A percentile compares a stretch with the other conserved stretches of the same genome.
These are phyloP conservation scores for Pouteria glomerata DNA, from an alignment of 148 eudicot species.

Conservation along the genomic window DNA sequence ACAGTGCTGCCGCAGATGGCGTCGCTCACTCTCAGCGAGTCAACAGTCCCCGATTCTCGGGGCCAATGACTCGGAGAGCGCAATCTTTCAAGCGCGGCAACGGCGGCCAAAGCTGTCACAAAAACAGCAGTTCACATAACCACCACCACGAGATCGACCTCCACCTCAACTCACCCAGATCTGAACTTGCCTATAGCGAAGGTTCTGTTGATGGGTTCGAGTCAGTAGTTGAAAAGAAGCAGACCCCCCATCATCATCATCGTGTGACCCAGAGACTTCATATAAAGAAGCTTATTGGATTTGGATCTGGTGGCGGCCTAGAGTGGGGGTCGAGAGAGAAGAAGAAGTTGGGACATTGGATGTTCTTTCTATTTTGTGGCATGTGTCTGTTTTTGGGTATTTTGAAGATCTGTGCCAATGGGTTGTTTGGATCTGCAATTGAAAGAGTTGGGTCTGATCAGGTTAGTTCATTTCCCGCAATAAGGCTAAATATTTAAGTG, in stretches of 20 bases:
- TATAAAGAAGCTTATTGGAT: slow-evolving; percentile 31
- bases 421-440: slow-evolving; percentile 58
- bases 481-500: not conserved
- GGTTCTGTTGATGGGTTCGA: slow-evolving; percentile 39
- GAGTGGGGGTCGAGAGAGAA: slow-evolving; percentile 36
- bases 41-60: slow-evolving; percentile 71
- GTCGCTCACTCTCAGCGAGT: slow-evolving; percentile 47
- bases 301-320: slow-evolving; percentile 29
- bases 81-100: slow-evolving; percentile 68
- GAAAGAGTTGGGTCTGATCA: slow-evolving; percentile 30
- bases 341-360: slow-evolving; percentile 64
- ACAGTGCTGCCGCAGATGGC: slow-evolving; percentile 35
- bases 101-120: not conserved
- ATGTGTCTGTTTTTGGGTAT: slow-evolving; percentile 66
- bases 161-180: slow-evolving; percentile 69
- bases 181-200: slow-evolving; percentile 34
- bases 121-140: too few relatives aligned
- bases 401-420: slow-evolving; percentile 58
- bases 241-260: slow-evolving; percentile 26
- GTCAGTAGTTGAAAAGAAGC: slow-evolving; percentile 39
- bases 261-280: slow-evolving; percentile 39
- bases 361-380: slow-evolving; percentile 77
- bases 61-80: slow-evolving; percentile 81
- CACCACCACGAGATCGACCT: too few relatives aligned
- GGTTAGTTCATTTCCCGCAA: slow-evolving; percentile 27